Evolutionary conservation across 495 filamentous ascomycete species (phyloP).

Genomic region (Staphylotrichum longicolle): DNA sequence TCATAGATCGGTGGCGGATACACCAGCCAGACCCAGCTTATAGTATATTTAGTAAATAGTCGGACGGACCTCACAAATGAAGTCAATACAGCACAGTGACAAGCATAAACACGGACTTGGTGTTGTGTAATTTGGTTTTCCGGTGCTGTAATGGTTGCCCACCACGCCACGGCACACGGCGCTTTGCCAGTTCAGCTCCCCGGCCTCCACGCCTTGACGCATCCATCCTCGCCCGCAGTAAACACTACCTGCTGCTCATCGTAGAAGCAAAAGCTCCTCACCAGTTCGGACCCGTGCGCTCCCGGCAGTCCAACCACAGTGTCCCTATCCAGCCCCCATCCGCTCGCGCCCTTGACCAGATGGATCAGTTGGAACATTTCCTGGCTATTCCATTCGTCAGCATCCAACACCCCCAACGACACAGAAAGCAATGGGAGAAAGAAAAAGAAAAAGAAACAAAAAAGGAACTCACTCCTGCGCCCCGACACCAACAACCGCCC

Average conservation of each 20-base stretch:
- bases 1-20: conserved; percentile 25
- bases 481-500: conserved; percentile 60
- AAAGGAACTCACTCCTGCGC: conserved; percentile 51
- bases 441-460: conserved; percentile 14
- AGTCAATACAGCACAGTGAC: too few relatives aligned
- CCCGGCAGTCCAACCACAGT: conserved; percentile 64
- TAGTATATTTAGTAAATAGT: conserved; percentile 19
- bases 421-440: neutral
- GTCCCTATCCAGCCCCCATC: conserved; percentile 62
- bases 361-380: conserved; percentile 67
- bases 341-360: conserved; percentile 50
- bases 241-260: conserved; percentile 69
- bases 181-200: conserved; percentile 21
- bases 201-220: conserved; percentile 62
- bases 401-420: neutral
- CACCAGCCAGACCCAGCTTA: conserved; percentile 27
- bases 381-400: conserved; percentile 42
- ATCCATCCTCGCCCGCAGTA: conserved; percentile 77
- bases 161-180: too few relatives aligned
- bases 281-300: conserved; percentile 80
- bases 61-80: neutral
- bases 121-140: too few relatives aligned
- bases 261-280: conserved; percentile 73
- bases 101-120: too few relatives aligned
- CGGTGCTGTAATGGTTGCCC: too few relatives aligned